Conservation (phyloP, 1,284 basidiomycete genomes). For the Sphaerobolus stellatus region DNA sequence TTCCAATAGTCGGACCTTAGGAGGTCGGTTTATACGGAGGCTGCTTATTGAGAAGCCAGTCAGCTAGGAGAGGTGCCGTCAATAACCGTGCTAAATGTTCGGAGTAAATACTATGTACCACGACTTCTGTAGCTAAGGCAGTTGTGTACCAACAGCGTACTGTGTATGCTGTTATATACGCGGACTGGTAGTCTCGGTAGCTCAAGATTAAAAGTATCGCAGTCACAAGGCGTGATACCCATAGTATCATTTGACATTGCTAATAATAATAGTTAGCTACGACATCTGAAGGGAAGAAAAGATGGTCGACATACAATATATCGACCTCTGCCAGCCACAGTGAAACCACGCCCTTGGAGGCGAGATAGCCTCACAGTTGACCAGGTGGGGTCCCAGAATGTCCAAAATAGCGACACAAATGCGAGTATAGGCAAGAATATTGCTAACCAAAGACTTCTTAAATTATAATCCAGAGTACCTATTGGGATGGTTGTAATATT, state of each 20-base stretch:
- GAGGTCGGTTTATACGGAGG: slow-evolving; percentile 9
- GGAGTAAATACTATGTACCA: slow-evolving; percentile 39
- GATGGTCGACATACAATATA: slow-evolving; percentile 54
- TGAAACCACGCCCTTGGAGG: slow-evolving; percentile 65
- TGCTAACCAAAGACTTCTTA: slow-evolving; percentile 19
- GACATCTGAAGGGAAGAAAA: background rate
- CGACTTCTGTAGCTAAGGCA: slow-evolving; percentile 49
- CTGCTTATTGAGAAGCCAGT: slow-evolving; percentile 5
- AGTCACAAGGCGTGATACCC: slow-evolving; percentile 44
- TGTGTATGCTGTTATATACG: slow-evolving; percentile 36
- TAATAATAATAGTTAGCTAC: slow-evolving; percentile 7
- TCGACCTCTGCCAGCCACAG: slow-evolving; percentile 56
- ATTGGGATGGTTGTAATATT: slow-evolving; percentile 20
- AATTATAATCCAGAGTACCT: slow-evolving; percentile 18
- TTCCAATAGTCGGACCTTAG: slow-evolving; percentile 9
- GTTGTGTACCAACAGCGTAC: slow-evolving; percentile 47
- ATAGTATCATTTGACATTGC: slow-evolving; percentile 47
- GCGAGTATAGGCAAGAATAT: slow-evolving; percentile 45
- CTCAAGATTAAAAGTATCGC: slow-evolving; percentile 45
- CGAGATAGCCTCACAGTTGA: slow-evolving; percentile 53
- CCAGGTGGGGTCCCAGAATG: slow-evolving; percentile 77
- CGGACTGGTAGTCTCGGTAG: slow-evolving; percentile 41
- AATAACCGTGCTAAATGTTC: background rate
- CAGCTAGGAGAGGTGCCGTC: slow-evolving; percentile 2
- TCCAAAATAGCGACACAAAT: slow-evolving; percentile 63